Evolutionary conservation across 495 filamentous ascomycete genomes (phyloP).

Genomic region (Lasiosphaeria miniovina): DNA sequence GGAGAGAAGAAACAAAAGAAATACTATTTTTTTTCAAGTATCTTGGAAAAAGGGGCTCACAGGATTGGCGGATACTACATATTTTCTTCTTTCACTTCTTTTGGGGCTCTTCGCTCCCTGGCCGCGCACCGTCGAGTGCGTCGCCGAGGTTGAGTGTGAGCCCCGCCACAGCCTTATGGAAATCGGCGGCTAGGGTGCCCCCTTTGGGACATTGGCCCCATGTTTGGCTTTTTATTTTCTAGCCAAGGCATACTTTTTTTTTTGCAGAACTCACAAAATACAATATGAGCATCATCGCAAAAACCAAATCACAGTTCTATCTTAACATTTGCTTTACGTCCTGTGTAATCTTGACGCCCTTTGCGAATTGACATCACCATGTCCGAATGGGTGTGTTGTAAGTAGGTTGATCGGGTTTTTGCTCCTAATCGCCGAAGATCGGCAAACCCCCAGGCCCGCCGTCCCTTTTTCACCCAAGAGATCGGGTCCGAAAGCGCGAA

Average conservation of each 20-base stretch:
- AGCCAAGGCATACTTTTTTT: neutral
- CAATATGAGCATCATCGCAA: no score
- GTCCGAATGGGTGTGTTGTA: no score
- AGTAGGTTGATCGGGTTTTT: no score
- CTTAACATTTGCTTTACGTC: no score
- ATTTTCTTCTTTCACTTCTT: slow-evolving; percentile 12
- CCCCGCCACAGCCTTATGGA: neutral
- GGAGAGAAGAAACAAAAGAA: slow-evolving; percentile 4
- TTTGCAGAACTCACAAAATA: neutral
- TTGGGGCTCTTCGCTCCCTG: slow-evolving; percentile 13
- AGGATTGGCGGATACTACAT: slow-evolving; percentile 5
- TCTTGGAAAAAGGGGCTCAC: neutral
- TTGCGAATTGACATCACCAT: no score
- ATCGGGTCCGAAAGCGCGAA: no score
- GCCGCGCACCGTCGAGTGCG: neutral
- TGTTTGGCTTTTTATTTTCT: neutral
- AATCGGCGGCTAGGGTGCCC: no score
- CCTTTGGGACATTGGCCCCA: neutral
- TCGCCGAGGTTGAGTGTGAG: slow-evolving; percentile 19
- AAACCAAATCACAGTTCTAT: no score
- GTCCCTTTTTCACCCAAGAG: no score
- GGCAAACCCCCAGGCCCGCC: no score
- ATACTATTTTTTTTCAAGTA: neutral
- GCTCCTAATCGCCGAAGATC: no score
- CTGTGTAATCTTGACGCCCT: no score